Evolutionary conservation across 2,329 filamentous ascomycete genomes (phyloP), one percentile per base, ranked within the genome.

Genomic region (Balansia obtecta): DNA sequence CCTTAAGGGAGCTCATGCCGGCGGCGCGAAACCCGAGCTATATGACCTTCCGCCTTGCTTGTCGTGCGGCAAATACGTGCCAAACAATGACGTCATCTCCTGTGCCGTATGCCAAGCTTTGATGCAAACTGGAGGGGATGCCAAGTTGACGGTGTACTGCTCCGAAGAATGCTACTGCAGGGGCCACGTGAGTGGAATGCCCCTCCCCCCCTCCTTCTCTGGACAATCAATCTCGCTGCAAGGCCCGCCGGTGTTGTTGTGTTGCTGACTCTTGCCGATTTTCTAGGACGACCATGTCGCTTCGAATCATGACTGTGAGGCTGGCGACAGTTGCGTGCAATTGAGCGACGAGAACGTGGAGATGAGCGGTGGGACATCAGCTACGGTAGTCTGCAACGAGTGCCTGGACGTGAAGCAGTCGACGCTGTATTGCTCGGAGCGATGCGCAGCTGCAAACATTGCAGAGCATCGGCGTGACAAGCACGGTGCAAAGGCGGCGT

Each of bases 101-200:
- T 76, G 74, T 48, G 61, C 68, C 2, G 46, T 74, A 6, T 76
- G 74, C 56, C 69, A 75, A 54, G 58, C 70, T n/a, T 58, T 72
- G 2, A 53, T 60, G 11, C 61, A 68, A 39, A 63, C 69, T 52
- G 67, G 68, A 12, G 61, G 69, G 3, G 53, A 53, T 10, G 59
- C 61, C 46, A 61, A 60, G 32, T 55, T 71, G 50, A 68, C 67
- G 2, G 59, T 73, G 8, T 76, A 73, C 54, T 75, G 73, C 57
- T 72, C 70, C 1, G 63, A 69, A 7, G 62, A 62, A 22, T 75
- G 72, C 54, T 63, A 63, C 30, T 59, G 65, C 7, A 61, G 65
- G 39, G 67, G 65, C 46, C 66, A 70, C 46, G 73, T 75, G 60
- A 58, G 70, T 66, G 9, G 9, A 34, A 1, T 2, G 9, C 4